Evolutionary conservation across 176 grass and related monocot species (phyloP), one percentile per base, ranked within the genome.

Genomic region (Zea luxurians): DNA sequence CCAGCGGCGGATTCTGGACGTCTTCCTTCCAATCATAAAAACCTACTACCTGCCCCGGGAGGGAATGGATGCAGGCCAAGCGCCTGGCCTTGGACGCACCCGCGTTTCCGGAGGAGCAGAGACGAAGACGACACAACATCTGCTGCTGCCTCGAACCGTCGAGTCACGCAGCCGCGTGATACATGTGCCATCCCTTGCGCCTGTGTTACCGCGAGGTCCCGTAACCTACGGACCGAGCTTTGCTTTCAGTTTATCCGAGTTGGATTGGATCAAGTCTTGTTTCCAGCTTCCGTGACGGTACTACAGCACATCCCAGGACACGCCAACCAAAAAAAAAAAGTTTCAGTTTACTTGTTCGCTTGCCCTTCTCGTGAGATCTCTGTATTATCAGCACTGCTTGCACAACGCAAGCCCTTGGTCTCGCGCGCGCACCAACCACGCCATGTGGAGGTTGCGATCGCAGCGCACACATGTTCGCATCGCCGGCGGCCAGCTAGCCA

Each of bases 381-480:
- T 37, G 27, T 27, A 27, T 27, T 27, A 27, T 27, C 27, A 27
- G 27, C 27, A 27, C 27, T 27, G 27, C 27, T 27, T 27, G 27
- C 27, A 27, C 0, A 27, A 27, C 27, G 27, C 27, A 27, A 27
- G 27, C 27, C 27, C 27, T 27, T 27, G 27, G 27, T 27, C 50
- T 17, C 50, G 15, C 6, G 5, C 1, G 2, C 68, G 74, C 80
- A 87, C 80, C 86, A 68, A 88, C 62, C 70, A 64, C 62, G 70
- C 55, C 81, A 80, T 80, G 86, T 75, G 86, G 44, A 35, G 61
- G 80, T 66, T 78, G 80, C 61, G 12, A 7, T 2, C 61, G 44
- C 48, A 7, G 2, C 61, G 44, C 48, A 68, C 80, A 74, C 80
- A 74, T 68, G 75, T 83, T 83, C 0, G 74, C 85, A 8, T 10